Evolutionary conservation across 192 early-diverging fungal species (phyloP), one percentile per base, ranked within the genome.

Genomic region (Umbelopsis isabellina): DNA sequence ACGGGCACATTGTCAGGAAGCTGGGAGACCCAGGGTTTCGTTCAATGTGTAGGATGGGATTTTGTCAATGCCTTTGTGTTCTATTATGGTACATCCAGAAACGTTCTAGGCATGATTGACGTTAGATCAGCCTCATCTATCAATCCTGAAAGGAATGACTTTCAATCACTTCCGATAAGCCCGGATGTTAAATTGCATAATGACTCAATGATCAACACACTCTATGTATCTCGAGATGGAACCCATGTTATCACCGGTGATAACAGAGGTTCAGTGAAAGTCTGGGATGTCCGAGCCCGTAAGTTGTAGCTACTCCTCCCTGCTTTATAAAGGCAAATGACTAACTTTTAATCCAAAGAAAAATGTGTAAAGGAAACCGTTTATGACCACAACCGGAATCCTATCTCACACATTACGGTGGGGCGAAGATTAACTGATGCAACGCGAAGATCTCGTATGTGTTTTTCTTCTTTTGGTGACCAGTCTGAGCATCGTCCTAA

Each of bases 251-350:
- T 93, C 27, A 89, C 95, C 1, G 94, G 93, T 20, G 96, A 98
- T 78, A 91, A 91, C 9, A 74, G 84, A 2, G 96, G 96, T n/a
- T 87, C 85, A 67, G 72, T 98, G 13, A 97, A 97, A 77, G 93
- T 92, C 46, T 98, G 96, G 96, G 95, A 98, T 74, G 83, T 95
- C 46, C 85, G 94, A 22, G 87, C 87, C 16, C 86, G 90, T 77
- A 78, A 74, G 70, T 83, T 48, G n/a, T 49, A 30, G 13, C 4
- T 4, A 13, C 21, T 41, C 2, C 52, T 65, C 44, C 4, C 23
- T 52, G 22, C 30, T 30, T 27, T 23, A 46, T 20, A 23, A 27
- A 12, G 22, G 15, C 15, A 18, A 41, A 11, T n/a, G 27, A n/a
- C 4, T 49, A 21, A 51, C 50, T n/a, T 46, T 33, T 8, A 55